A percentile compares a stretch with the other conserved stretches of the same genome.
These are phyloP conservation scores for Picochlorum sp. DNA, from an alignment of 139 green algal genomes.

Conservation along the genomic window DNA sequence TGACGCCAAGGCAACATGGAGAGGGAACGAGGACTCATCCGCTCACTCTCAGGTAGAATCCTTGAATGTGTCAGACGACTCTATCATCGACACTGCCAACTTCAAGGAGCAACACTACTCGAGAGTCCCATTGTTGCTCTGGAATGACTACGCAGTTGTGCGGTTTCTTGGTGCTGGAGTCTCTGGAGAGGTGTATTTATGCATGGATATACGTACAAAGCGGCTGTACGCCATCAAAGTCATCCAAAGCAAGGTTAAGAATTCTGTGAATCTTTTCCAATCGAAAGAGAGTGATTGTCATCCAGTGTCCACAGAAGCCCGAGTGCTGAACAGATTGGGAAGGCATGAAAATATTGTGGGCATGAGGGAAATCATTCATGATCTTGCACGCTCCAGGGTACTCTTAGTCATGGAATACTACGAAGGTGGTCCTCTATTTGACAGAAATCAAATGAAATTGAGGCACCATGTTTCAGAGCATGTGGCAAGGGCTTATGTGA, in stretches of 20 bases:
- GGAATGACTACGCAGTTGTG: constrained; percentile 79
- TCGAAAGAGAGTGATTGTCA: constrained; percentile 34
- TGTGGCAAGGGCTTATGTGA: constrained; percentile 62
- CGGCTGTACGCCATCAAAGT: constrained; percentile 73
- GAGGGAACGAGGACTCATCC: too few relatives aligned
- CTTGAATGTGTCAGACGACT: too few relatives aligned
- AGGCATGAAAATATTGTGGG: constrained; percentile 65
- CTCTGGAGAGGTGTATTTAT: constrained; percentile 73
- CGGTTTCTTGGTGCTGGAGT: constrained; percentile 69
- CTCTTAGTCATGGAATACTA: constrained; percentile 81
- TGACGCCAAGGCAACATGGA: too few relatives aligned
- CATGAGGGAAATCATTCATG: constrained; percentile 71
- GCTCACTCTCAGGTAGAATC: too few relatives aligned
- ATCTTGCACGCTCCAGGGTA: constrained; percentile 57
- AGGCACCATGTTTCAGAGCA: constrained; percentile 50
- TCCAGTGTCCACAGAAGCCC: background rate
- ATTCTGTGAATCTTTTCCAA: constrained; percentile 43
- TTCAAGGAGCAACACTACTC: too few relatives aligned
- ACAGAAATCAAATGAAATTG: constrained; percentile 51
- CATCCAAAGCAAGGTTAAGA: constrained; percentile 24
- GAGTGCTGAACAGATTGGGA: constrained; percentile 15
- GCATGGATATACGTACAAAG: constrained; percentile 62
- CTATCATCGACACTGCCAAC: too few relatives aligned
- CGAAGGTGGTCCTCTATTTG: constrained; percentile 66
- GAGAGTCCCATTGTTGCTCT: constrained; percentile 26